phyloP scores from a whole-genome alignment of 1,139 yeast species.

The Schwanniomyces etchellsii region DNA sequence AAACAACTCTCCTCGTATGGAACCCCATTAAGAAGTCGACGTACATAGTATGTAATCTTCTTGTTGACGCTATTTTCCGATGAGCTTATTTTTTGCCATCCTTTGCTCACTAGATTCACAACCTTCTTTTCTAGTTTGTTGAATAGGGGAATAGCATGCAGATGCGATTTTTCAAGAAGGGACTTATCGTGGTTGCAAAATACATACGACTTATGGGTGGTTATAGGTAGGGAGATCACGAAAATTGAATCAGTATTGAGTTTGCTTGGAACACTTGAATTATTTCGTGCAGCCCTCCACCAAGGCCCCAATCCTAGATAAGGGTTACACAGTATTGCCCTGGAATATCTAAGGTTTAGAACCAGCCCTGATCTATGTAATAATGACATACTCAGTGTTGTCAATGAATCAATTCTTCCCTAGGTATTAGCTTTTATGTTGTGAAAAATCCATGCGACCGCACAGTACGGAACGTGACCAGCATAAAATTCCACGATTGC shows the following conservation, averaged over 20 bases:
- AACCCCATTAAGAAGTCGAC: constrained; percentile 33
- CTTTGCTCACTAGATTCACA: constrained; percentile 31
- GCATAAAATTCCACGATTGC: too few relatives aligned
- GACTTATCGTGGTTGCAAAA: constrained; percentile 53
- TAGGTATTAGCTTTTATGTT: too few relatives aligned
- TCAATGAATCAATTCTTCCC: too few relatives aligned
- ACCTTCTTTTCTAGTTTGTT: constrained; percentile 34
- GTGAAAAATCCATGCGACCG: too few relatives aligned
- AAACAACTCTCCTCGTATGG: constrained; percentile 51
- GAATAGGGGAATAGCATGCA: constrained; percentile 25
- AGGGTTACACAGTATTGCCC: too few relatives aligned
- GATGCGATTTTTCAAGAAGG: constrained; percentile 21
- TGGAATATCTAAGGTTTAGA: too few relatives aligned
- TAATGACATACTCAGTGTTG: too few relatives aligned
- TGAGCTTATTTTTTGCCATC: constrained; percentile 40
- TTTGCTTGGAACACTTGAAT: not conserved
- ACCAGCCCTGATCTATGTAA: too few relatives aligned
- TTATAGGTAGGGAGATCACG: constrained; percentile 57
- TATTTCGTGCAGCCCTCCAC: not conserved
- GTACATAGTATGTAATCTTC: constrained; percentile 30
- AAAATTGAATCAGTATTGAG: constrained; percentile 29
- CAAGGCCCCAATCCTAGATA: not conserved
- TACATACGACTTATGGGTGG: constrained; percentile 48
- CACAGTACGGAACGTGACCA: too few relatives aligned
- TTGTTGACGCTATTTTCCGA: constrained; percentile 36